Evolutionary conservation across 805 yeast species (phyloP), one percentile per base, ranked within the genome.

Genomic region (Saccharomycopsis oosterbeekiorum): DNA sequence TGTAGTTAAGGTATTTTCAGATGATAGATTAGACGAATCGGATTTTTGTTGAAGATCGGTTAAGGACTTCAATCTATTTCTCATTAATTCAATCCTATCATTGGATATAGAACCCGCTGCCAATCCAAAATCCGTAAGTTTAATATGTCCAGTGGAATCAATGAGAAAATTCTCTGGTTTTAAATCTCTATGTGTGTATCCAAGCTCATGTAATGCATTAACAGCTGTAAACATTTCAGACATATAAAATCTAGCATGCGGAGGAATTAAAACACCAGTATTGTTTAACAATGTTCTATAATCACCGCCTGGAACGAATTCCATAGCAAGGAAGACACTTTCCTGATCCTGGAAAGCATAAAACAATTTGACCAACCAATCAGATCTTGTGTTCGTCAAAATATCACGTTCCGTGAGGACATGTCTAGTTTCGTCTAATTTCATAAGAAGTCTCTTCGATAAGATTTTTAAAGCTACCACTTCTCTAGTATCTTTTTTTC

Each of bases 291-390:
- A 76, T 0, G 99, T 94, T 70, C 99, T 85, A 77, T 89, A 94
- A 71, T 94, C 99, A 59, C 99, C 99, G 62, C 99, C 99, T 9
- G 99, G 97, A n/a, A 94, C 99, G 73, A 89, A 94, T 72, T 94
- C 99, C 99, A 94, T 94, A 1, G 99, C 99, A 69, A 94, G 78
- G 68, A 89, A 94, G 37, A 94, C 88, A 69, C 88, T 88, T 64
- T 88, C 92, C 0, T 85, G 74, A 74, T 94, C 98, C 73, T 94
- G 99, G 76, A 94, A 94, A 1, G 98, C 97, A 71, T 94, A 94
- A 62, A 90, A 79, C 58, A 94, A 78, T 73, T 91, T 91, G 50
- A 94, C 99, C 43, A 94, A 78, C 99, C 99, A 94, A 63, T 91
- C 97, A 57, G 93, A 84, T 71, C 97, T 81, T 1, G 97, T 90